Base-by-base conservation (phyloP, 139 green algal species). In the Picochlorum sp. region DNA sequence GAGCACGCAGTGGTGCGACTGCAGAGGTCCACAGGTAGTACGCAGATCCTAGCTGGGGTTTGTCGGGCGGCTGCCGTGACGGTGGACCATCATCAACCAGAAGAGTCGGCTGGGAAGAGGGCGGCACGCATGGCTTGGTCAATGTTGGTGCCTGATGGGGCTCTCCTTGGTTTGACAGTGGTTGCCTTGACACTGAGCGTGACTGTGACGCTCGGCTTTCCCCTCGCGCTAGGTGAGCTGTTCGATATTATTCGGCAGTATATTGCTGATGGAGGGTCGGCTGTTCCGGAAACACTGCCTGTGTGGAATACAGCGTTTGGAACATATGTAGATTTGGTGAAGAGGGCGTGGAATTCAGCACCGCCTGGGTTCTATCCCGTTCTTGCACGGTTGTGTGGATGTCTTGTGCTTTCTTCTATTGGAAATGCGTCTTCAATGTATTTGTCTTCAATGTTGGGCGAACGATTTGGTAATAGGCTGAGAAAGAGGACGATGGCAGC, bases 211-310 rank as follows among this genome's bases (percentile, higher is more conserved):
- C 34, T 77, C 1, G 23, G 26, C 1, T 77, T 77, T 34, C 70
- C 70, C 5, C 15, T 77, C 28, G 63, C 59, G 7, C 66, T 77
- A 0, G 70, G 70, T 6, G 57, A 66, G 20, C 18, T 76, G 1
- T 76, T 76, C 45, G 69, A 76, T 28, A 34, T 76, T 3, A 64
- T 76, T 15, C 15, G 69, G 10, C 11, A 51, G 3, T 59, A 75
- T 16, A 21, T 66, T 38, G 54, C 31, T 49, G 28, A 6, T 23
- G 37, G 16, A n/a, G 8, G 14, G 30, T 26, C 60, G 20, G 26
- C 10, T 28, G 2, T 37, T 15, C 13, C 4, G 20, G 49, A 18
- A 24, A 37, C 21, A 15, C 8, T 23, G 14, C 10, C 24, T 13
- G 14, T 58, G 14, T 45, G n/a, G n/a, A 23, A 20, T n/a, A 38